These are phyloP conservation scores for Candida wancherniae DNA, from an alignment of 805 yeast species.

Conservation along the genomic window DNA sequence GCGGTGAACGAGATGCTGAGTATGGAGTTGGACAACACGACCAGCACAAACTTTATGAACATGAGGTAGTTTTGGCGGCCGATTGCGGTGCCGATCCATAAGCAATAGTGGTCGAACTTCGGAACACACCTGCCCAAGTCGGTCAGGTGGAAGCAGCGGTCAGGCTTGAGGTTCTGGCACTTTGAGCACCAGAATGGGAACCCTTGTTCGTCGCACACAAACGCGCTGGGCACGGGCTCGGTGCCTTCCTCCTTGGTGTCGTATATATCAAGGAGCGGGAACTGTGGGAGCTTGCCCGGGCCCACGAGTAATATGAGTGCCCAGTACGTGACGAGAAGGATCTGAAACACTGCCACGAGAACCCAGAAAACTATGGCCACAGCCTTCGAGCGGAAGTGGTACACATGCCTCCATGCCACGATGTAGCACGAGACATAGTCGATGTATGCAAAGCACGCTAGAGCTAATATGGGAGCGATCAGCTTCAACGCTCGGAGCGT, in stretches of 20 bases:
- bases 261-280: constrained; percentile 33
- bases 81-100: constrained; percentile 68
- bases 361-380: constrained; percentile 16
- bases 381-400: constrained; percentile 5
- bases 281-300: constrained; percentile 47
- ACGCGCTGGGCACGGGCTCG: constrained; percentile 50
- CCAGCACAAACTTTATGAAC: constrained; percentile 50
- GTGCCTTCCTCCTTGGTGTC: constrained; percentile 15
- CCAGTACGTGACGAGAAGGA: constrained; percentile 36
- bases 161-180: constrained; percentile 62
- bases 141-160: constrained; percentile 68
- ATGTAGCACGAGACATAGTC: constrained; percentile 13
- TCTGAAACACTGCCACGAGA: constrained; percentile 8
- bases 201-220: constrained; percentile 68
- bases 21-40: constrained; percentile 34
- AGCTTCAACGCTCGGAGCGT: background rate
- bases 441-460: constrained; percentile 8
- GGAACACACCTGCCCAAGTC: constrained; percentile 56
- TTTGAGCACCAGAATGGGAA: constrained; percentile 70
- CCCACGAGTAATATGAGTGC: constrained; percentile 42
- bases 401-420: constrained; percentile 12
- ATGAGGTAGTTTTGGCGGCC: constrained; percentile 62
- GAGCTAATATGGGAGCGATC: constrained; percentile 7
- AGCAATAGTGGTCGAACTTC: constrained; percentile 78
- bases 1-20: constrained; percentile 20